Percentiles rank a stretch among this genome's conserved stretches.
These are phyloP conservation scores for Apiospora aurea DNA, from an alignment of 2,329 filamentous ascomycete species.

Conservation along the genomic window DNA sequence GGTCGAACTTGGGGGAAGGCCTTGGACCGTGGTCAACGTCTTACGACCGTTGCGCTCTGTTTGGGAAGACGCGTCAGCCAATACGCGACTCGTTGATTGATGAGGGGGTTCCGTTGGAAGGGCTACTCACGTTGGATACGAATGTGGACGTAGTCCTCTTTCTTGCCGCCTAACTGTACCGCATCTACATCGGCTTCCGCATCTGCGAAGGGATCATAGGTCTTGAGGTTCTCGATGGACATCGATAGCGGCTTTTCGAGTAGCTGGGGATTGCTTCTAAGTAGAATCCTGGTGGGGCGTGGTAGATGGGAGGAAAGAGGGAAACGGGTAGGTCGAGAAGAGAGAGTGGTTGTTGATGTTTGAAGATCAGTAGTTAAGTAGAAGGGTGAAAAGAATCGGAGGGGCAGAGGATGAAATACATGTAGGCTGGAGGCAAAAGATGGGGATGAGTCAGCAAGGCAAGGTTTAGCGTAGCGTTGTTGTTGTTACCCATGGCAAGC, in stretches of 20 bases:
- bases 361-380: constrained; percentile 15
- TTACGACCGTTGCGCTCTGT: constrained; percentile 99
- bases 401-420: constrained; percentile 18
- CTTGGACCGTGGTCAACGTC: constrained; percentile 99
- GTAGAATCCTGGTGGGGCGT: constrained; percentile 1
- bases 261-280: constrained; percentile 8
- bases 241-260: constrained; percentile 51
- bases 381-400: constrained; percentile 2
- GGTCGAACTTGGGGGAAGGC: constrained; percentile 99
- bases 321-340: background rate
- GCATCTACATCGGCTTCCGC: constrained; percentile 98
- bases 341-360: background rate
- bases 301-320: background rate
- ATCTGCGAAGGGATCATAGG: constrained; percentile 96
- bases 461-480: constrained; percentile 11
- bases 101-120: background rate
- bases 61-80: constrained; percentile 50
- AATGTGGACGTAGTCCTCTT: constrained; percentile 99
- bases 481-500: constrained; percentile 18
- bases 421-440: constrained; percentile 5
- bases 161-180: constrained; percentile 85
- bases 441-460: constrained; percentile 17
- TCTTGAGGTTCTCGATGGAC: constrained; percentile 99
- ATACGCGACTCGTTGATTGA: background rate
- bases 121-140: constrained; percentile 89